Base-by-base conservation (phyloP, 768 basidiomycete species). In the Leccinum arenicola region DNA sequence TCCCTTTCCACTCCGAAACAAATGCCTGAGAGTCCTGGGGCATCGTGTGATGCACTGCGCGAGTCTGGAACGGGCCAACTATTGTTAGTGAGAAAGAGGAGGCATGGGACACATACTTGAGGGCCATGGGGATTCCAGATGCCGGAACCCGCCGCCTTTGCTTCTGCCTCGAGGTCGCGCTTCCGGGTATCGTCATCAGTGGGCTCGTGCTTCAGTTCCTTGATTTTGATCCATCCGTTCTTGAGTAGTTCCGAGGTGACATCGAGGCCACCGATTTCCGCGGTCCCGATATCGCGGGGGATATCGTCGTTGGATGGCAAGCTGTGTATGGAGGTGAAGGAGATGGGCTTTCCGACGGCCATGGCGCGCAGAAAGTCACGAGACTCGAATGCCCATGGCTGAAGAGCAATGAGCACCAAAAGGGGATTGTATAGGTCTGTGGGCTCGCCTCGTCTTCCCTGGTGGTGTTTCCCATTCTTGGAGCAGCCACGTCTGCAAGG, bases 381-480 rank as follows among this genome's bases (percentile, higher is more conserved):
- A 50, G 94, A 85, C 70, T 95, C 92, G 73, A 89, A 97, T 2
- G 96, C 91, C 86, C 89, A 94, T 6, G 88, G 85, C 92, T 96
- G 63, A 17, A 25, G 12, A 31, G 15, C 1, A 12, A 29, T 67
- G 17, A 64, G 62, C 21, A 55, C 38, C 19, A 31, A 38, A 4
- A 56, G 12, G 23, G 12, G 2, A 12, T 7, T 4, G 52, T 36
- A 49, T 38, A 25, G 10, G 19, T 4, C 5, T 36, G n/a, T 2
- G 33, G 9, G 68, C 74, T 59, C 61, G 88, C 94, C 81, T 98
- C 97, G 71, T 98, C 97, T 61, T 94, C 90, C 59, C 95, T 81
- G 25, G 84, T 84, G 11, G 87, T 79, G 19, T 85, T 89, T 10
- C 96, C 96, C 70, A 93, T 78, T 40, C 92, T 83, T 4, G 97